Evolutionary conservation across 2,329 filamentous ascomycete species (phyloP), one percentile per base, ranked within the genome.

Genomic region (Xylogone sp.): DNA sequence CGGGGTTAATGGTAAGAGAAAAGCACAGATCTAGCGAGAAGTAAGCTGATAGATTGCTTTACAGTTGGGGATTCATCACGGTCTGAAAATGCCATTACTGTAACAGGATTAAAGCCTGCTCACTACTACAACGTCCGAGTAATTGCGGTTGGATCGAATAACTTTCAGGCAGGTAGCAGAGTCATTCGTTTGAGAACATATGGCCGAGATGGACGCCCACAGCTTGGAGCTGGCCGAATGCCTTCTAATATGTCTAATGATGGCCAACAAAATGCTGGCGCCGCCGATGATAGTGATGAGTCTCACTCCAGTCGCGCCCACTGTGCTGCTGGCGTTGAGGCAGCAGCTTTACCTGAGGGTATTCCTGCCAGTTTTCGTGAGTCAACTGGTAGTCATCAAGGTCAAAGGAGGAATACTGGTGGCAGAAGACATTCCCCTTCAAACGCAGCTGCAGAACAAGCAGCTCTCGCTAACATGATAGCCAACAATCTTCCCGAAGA

Each of bases 51-150:
- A 29, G 10, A 6, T 51, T 51, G 58, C 48, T 53, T 47, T 50
- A 56, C 65, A 90, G 88, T 97, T 58, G 94, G 92, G 61, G 90
- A 96, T 64, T 90, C 92, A 43, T 85, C 83, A 57, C 83, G 84
- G 61, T 81, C 83, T 59, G 90, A 96, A 67, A 90, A 87, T 0
- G 88, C 90, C n/a, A 91, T 97, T 49, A 92, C 89, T 44, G 91
- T 99, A 50, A 91, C 88, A 27, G 90, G 92, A 39, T 77, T 99
- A 7, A 86, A 87, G 61, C 91, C 94, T 0, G 85, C 87, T 58
- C 88, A 89, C 62, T 95, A 92, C 63, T 97, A 97, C 71, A 95
- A 96, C 58, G 86, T 99, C 22, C 87, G 93, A 54, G 90, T 97
- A 49, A 88, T 97, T 59, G 90, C 93, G 39, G 87, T 97, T 49